Evolutionary conservation across 2,329 filamentous ascomycete species (phyloP), one percentile per base, ranked within the genome.

Genomic region (Sarocladium brachiariae): DNA sequence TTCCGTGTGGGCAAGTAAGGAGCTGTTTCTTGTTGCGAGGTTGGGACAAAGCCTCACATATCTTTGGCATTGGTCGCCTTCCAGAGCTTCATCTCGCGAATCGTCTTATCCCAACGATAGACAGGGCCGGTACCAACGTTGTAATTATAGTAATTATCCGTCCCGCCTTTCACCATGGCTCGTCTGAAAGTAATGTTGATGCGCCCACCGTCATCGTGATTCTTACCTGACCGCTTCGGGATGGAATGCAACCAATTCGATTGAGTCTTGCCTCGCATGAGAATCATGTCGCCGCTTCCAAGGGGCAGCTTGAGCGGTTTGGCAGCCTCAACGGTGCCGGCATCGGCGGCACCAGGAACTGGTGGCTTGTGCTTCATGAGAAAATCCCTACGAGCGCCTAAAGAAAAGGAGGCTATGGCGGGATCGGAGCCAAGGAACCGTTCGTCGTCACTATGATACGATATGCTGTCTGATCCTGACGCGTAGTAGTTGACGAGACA

Each of bases 401-500:
- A 71, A 1, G 83, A 84, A 59, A 90, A 82, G 0, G 84, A 89
- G 1, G 87, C 87, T 50, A 92, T 91, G 8, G 81, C 78, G 1
- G 87, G 87, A 16, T 84, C 69, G 0, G 68, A 56, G 0, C 87
- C 87, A 0, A 92, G 74, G 57, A 92, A 93, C 5, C 79, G 73
- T 70, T 92, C 88, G 59, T 92, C 87, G 57, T 92, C 88, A 46
- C 83, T 87, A 65, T 92, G 87, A 60, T 86, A 92, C 10, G 83
- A 78, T 46, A 92, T 92, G 57, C 84, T 88, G 63, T 92, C 87
- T 5, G 80, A 71, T 0, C 87, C 87, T 3, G 78, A 79, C n/a
- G 84, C 83, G 61, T 92, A 92, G 68, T 92, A 92, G 61, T 92
- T 92, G 4, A 92, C 85, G 1, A 92, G 74, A 53, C 83, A 87